These are phyloP conservation scores for Dipodascus albidus DNA, from an alignment of 805 yeast species.

Conservation along the genomic window DNA sequence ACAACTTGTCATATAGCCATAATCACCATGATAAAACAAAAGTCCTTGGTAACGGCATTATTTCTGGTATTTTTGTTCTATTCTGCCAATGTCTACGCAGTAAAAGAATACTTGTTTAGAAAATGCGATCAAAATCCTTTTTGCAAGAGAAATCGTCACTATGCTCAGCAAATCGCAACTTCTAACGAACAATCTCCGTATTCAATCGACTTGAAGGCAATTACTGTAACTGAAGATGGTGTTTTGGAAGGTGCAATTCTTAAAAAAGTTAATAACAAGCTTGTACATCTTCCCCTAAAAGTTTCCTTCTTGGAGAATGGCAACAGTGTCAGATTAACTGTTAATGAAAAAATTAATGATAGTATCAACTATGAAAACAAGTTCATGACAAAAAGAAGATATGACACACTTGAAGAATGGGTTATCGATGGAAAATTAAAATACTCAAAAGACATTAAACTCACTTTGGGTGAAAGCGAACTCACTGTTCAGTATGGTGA, in stretches of 20 bases:
- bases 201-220: slow-evolving; percentile 28
- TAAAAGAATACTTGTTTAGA: slow-evolving; percentile 40
- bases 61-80: slow-evolving; percentile 26
- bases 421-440: slow-evolving; percentile 31
- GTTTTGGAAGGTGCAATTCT: slow-evolving; percentile 34
- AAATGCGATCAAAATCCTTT: slow-evolving; percentile 74
- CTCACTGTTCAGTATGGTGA: slow-evolving; percentile 26
- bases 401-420: slow-evolving; percentile 48
- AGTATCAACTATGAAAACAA: slow-evolving; percentile 20
- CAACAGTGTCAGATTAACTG: slow-evolving; percentile 49
- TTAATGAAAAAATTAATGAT: slow-evolving; percentile 45
- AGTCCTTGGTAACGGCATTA: not conserved
- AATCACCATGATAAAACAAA: not conserved
- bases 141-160: slow-evolving; percentile 68
- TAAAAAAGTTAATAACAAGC: slow-evolving; percentile 25
- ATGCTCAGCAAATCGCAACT: slow-evolving; percentile 33
- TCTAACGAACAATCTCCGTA: slow-evolving; percentile 27
- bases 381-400: slow-evolving; percentile 38
- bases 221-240: slow-evolving; percentile 19
- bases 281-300: slow-evolving; percentile 44
- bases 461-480: not conserved
- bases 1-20: not conserved
- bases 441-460: slow-evolving; percentile 8
- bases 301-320: slow-evolving; percentile 45
- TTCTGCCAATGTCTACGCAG: slow-evolving; percentile 13